Conservation (phyloP, 495 filamentous ascomycete genomes). For the Hypoxylon lienhwacheense region DNA sequence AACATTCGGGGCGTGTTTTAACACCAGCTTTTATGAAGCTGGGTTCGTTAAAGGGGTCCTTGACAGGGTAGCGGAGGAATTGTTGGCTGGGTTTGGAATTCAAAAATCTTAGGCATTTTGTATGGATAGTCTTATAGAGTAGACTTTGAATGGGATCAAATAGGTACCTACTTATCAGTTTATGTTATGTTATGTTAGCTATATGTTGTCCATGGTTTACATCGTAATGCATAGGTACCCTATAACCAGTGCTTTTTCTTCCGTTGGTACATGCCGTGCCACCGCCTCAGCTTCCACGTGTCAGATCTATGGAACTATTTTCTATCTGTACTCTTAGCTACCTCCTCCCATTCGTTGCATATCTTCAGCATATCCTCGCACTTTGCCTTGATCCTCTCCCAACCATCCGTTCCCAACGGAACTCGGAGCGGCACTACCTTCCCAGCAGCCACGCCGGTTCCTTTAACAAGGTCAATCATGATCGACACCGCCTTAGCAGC, state of each 20-base stretch:
- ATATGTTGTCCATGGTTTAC: too few relatives aligned
- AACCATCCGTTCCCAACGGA: constrained; percentile 51
- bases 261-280: too few relatives aligned
- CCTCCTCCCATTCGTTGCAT: constrained; percentile 28
- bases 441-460: constrained; percentile 42
- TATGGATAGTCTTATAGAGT: too few relatives aligned
- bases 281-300: neutral
- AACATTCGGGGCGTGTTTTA: constrained; percentile 25
- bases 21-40: constrained; percentile 36
- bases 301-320: neutral
- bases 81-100: constrained; percentile 1
- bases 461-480: constrained; percentile 47
- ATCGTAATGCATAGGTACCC: too few relatives aligned
- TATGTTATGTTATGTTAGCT: too few relatives aligned
- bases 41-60: constrained; percentile 24
- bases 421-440: constrained; percentile 47
- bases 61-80: constrained; percentile 12
- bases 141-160: too few relatives aligned
- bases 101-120: neutral
- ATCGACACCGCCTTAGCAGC: constrained; percentile 37
- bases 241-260: too few relatives aligned
- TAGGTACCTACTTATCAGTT: too few relatives aligned
- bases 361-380: constrained; percentile 30
- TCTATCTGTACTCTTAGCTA: constrained; percentile 25
- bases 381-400: constrained; percentile 42